phyloP scores from a whole-genome alignment of 495 filamentous ascomycete genomes.

The Apodospora peruviana region DNA sequence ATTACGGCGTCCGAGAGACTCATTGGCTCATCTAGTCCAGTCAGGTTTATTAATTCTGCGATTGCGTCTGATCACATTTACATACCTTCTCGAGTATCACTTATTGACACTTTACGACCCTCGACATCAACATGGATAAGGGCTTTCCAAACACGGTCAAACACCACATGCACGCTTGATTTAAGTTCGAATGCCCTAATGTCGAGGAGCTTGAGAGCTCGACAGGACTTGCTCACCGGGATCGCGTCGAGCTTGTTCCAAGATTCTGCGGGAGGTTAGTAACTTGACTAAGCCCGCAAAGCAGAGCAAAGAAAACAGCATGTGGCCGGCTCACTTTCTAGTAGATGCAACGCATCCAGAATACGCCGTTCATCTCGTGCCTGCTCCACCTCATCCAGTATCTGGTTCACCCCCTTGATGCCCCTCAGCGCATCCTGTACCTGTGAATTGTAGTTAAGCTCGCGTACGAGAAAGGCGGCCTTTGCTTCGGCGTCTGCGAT shows the following conservation, averaged over 20 bases:
- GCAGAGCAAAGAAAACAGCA: background rate
- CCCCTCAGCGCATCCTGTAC: conserved; percentile 57
- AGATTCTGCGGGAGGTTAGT: conserved; percentile 28
- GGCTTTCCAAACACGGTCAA: conserved; percentile 49
- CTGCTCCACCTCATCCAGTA: conserved; percentile 47
- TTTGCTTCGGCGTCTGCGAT: conserved; percentile 65
- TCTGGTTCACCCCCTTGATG: conserved; percentile 48
- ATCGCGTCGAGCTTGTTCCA: conserved; percentile 40
- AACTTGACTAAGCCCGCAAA: background rate
- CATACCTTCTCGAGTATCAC: conserved; percentile 36
- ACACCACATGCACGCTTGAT: conserved; percentile 51
- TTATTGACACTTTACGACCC: conserved; percentile 42
- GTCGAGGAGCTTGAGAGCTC: conserved; percentile 42
- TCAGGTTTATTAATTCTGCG: background rate
- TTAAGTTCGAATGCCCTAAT: conserved; percentile 49
- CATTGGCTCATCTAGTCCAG: conserved; percentile 38
- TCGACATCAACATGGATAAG: conserved; percentile 52
- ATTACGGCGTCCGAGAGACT: conserved; percentile 41
- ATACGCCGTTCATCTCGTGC: conserved; percentile 42
- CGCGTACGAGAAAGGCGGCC: conserved; percentile 63
- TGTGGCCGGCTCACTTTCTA: conserved; percentile 36
- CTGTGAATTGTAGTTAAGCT: conserved; percentile 70
- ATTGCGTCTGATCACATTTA: background rate
- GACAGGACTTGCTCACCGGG: conserved; percentile 39
- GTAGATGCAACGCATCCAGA: conserved; percentile 44